A percentile compares a stretch with the other conserved stretches of the same genome.
These are phyloP conservation scores for Nemania sp. DNA, from an alignment of 2,329 filamentous ascomycete species.

Conservation along the genomic window DNA sequence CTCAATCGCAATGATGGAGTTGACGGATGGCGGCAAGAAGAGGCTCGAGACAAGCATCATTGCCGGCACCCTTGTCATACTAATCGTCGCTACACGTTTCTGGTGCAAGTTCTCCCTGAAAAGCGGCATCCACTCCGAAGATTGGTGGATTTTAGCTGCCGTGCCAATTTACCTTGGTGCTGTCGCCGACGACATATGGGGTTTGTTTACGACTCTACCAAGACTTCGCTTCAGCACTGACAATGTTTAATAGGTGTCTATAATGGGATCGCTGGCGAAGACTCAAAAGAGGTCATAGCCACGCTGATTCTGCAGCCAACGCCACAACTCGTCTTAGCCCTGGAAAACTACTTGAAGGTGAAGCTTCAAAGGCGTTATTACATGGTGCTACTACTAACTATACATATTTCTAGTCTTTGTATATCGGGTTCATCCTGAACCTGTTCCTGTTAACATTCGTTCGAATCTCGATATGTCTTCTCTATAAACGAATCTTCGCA, in stretches of 20 bases:
- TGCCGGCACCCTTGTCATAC: not conserved
- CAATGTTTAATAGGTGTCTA: not conserved
- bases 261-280: not conserved
- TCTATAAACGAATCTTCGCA: constrained; percentile 5
- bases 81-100: not conserved
- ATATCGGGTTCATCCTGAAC: not conserved
- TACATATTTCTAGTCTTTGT: not conserved
- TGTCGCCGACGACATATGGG: not conserved
- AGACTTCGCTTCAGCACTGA: not conserved
- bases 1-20: not conserved
- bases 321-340: not conserved
- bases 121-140: not conserved
- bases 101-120: not conserved
- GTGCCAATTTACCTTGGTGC: not conserved
- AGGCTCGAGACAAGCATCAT: not conserved
- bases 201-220: not conserved
- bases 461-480: constrained; percentile 4
- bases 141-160: not conserved
- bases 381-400: not conserved
- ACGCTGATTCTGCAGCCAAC: not conserved
- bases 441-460: not conserved
- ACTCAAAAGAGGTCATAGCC: not conserved
- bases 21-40: not conserved
- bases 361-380: not conserved
- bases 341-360: constrained; percentile 7